Percentiles rank a stretch among this genome's conserved stretches.
phyloP scores from a whole-genome alignment of 2,329 filamentous ascomycete species.

The Meredithiella fracta region DNA sequence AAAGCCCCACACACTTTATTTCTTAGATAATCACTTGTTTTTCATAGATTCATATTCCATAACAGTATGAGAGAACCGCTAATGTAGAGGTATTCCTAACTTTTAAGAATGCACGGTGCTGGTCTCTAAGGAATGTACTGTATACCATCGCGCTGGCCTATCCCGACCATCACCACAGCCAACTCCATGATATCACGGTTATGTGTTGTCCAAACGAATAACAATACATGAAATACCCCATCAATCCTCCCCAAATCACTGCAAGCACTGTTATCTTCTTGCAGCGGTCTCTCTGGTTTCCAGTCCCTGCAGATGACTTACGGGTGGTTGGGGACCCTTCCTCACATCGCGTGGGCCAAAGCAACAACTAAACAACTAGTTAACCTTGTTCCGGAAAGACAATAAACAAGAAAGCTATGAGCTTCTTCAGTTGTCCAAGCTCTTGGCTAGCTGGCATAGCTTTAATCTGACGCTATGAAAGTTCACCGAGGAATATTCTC shows the following conservation, averaged over 20 bases:
- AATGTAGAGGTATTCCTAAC: background rate
- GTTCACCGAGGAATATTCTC: too few relatives aligned
- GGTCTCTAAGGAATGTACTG: background rate
- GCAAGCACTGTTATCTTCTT: too few relatives aligned
- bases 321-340: slow-evolving; percentile 4
- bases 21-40: background rate
- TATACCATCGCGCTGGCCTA: too few relatives aligned
- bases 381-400: background rate
- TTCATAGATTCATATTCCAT: background rate
- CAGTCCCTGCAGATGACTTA: background rate
- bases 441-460: background rate
- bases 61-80: too few relatives aligned
- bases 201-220: too few relatives aligned
- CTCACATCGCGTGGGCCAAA: background rate
- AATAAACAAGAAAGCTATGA: background rate
- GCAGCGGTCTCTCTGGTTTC: too few relatives aligned
- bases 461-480: too few relatives aligned
- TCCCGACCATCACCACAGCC: too few relatives aligned
- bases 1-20: background rate
- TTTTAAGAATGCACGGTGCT: slow-evolving; percentile 1
- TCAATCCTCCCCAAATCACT: too few relatives aligned
- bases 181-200: too few relatives aligned
- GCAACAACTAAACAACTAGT: background rate
- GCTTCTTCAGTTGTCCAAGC: background rate
- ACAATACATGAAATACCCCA: too few relatives aligned